Evolutionary conservation across 2,329 filamentous ascomycete species (phyloP), one percentile per base, ranked within the genome.

Genomic region (Fusarium sp.): DNA sequence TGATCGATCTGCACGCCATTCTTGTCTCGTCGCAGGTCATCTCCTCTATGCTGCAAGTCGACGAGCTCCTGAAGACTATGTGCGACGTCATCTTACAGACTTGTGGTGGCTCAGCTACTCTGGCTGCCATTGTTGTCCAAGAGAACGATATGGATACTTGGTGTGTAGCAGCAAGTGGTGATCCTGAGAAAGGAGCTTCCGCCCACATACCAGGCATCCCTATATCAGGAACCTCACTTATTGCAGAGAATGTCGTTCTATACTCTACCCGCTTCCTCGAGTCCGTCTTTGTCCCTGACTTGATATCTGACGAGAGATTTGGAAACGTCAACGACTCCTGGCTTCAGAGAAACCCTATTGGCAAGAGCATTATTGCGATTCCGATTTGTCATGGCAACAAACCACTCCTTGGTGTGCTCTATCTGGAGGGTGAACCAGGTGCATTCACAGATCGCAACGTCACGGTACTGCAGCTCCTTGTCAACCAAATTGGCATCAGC

Each of bases 1-100:
- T 95, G 91, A 91, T 95, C 77, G 93, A 95, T 79, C 81, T 95
- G 68, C 91, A 93, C 45, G 92, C 91, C 29, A 95, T 95, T 65
- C 84, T 95, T 18, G 90, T 93, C 74, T 93, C 91, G 5, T 94
- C 92, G 14, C 93, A 94, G 78, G 88, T 95, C 46, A 91, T 95
- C 46, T 95, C 93, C 8, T 94, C 92, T 20, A 92, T 94, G 55
- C 82, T 95, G 15, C 88, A 92, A 71, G 89, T 95, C 17, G 92
- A 95, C 71, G 88, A 92, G 75, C 86, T 95, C 7, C 86, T 95
- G 68, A 91, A 92, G 76, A 94, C 93, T 45, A 94, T 95, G 90
- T 93, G 92, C 74, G 90, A 94, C 68, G 93, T 95, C 69, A 93
- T 95, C 53, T 81, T 95, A 31, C 91, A 94, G 73, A 94, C 92